These are phyloP conservation scores for Plenodomus tracheiphilus DNA, from an alignment of 2,329 filamentous ascomycete genomes.

Conservation along the genomic window DNA sequence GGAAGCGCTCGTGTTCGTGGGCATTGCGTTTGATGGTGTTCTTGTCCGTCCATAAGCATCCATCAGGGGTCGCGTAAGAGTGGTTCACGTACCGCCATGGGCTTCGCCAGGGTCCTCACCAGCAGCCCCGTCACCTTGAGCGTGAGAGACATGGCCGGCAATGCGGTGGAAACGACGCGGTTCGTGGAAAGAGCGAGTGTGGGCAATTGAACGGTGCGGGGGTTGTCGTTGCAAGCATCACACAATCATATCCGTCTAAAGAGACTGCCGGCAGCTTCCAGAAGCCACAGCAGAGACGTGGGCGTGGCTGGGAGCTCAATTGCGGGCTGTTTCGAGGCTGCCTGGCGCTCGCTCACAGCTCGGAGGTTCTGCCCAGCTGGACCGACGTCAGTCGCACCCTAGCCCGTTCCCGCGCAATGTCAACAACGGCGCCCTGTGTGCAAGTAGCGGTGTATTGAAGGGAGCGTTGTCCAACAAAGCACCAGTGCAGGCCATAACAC, in stretches of 20 bases:
- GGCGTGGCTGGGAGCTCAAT: not conserved
- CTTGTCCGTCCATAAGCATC: conserved; percentile 46
- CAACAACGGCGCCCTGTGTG: not conserved
- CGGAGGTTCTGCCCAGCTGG: conserved; percentile 16
- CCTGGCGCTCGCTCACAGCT: conserved; percentile 17
- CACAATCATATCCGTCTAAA: not conserved
- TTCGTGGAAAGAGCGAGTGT: not conserved
- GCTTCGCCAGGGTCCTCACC: conserved; percentile 68
- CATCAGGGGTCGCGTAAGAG: not conserved
- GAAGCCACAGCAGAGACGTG: conserved; percentile 2
- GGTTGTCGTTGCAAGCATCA: conserved; percentile 8
- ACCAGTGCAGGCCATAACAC: not conserved
- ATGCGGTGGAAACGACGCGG: conserved; percentile 5
- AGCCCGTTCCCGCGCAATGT: not conserved
- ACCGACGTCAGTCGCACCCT: conserved; percentile 18
- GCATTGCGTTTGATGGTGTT: conserved; percentile 70
- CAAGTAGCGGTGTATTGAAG: not conserved
- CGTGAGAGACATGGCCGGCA: conserved; percentile 61
- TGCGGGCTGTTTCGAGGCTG: conserved; percentile 12
- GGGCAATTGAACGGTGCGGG: conserved; percentile 8
- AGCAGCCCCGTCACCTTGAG: conserved; percentile 68
- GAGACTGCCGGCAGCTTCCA: not conserved
- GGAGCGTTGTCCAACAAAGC: no score
- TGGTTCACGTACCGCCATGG: conserved; percentile 62
- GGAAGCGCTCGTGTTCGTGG: conserved; percentile 69